Evolutionary conservation across 345 rosid species (phyloP), one percentile per base, ranked within the genome.

Genomic region (Ceriops decandra): DNA sequence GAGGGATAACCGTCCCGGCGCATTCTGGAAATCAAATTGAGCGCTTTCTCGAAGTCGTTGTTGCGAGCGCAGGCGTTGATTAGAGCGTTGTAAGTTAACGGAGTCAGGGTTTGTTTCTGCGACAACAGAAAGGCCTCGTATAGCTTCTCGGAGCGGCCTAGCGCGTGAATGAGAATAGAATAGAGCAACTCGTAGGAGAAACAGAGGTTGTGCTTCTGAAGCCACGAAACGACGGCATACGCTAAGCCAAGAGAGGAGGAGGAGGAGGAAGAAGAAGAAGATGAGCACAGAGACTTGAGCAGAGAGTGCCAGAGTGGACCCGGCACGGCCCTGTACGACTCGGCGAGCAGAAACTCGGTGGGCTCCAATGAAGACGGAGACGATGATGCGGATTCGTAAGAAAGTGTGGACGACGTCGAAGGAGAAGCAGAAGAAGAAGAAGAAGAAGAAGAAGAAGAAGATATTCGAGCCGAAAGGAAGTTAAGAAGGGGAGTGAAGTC

Each of bases 111-210:
- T 52, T 88, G 97, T 64, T 68, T 81, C 76, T 87, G 93, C 1
- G 99, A 91, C 20, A 95, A 88, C 70, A 90, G 82, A 66, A 91
- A 95, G 6, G 97, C 99, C 63, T 95, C 97, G 80, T 95, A 90
- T 2, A 95, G 86, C 85, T 91, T 90, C 87, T 95, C 99, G 16
- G 95, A 89, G 30, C 88, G 88, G 36, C 99, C 97, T n/a, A 91
- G 91, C 20, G 93, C 91, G 79, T 95, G 95, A 63, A 95, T 91
- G 11, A 91, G 86, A 63, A 95, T 95, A 0, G 96, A 91, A 75
- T 90, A 91, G 74, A 90, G 96, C 38, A 95, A 88, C 82, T 95
- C 96, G 76, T 88, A 95, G 1, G 99, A 95, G 84, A 85, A 95
- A 70, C 97, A 95, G 72, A 95, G 97, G 36, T 88, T 90, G 76